A percentile compares a stretch with the other conserved stretches of the same genome.
phyloP scores from a whole-genome alignment of 2,329 filamentous ascomycete species.

The Apiospora phragmitis region DNA sequence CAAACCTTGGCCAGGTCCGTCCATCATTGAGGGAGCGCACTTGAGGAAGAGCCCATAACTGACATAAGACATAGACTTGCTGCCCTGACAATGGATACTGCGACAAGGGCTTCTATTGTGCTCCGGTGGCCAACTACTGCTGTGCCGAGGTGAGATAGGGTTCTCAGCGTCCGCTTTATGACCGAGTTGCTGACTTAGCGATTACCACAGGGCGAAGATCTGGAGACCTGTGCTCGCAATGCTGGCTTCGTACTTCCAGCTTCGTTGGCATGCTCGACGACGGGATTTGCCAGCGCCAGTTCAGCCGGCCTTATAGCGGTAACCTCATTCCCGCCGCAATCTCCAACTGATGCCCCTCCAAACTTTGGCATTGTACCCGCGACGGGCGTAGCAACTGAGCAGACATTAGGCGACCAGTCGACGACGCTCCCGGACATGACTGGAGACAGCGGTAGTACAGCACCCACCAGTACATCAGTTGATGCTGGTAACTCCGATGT shows the following conservation, averaged over 20 bases:
- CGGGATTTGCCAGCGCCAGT: conserved; percentile 13
- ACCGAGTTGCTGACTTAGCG: background rate
- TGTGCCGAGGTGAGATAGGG: conserved; percentile 33
- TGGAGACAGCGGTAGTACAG: background rate
- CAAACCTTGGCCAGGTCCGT: conserved; percentile 33
- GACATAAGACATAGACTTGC: conserved; percentile 31
- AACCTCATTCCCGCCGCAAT: background rate
- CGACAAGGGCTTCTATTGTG: conserved; percentile 35
- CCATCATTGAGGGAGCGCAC: background rate
- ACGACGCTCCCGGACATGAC: background rate
- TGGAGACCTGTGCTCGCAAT: conserved; percentile 33
- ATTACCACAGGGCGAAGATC: conserved; percentile 32
- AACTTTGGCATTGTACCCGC: background rate
- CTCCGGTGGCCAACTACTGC: conserved; percentile 39
- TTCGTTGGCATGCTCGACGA: conserved; percentile 8
- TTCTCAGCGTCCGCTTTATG: conserved; percentile 17
- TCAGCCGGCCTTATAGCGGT: conserved; percentile 14
- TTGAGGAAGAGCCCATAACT: conserved; percentile 13
- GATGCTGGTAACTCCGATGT: background rate
- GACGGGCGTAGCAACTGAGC: background rate
- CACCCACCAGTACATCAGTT: background rate
- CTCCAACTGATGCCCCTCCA: background rate
- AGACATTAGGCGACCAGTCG: background rate
- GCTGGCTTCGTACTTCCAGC: conserved; percentile 33
- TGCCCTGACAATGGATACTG: conserved; percentile 39